Evolutionary conservation across 2,329 filamentous ascomycete genomes (phyloP).

Genomic region (Penicillium palitans): DNA sequence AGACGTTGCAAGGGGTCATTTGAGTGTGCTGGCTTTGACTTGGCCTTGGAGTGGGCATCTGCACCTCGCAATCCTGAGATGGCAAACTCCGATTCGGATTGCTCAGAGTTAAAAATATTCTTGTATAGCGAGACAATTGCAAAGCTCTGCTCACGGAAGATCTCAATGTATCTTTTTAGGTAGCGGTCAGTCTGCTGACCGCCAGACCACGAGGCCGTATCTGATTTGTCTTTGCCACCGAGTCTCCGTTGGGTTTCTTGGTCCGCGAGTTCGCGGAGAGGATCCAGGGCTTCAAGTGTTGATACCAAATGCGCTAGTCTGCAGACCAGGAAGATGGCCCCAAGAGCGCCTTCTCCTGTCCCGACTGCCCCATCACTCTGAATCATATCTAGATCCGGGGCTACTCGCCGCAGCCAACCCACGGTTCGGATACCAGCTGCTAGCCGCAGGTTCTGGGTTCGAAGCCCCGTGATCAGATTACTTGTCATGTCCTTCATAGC

Average conservation of each 20-base stretch:
- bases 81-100: slow-evolving; percentile 36
- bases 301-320: slow-evolving; percentile 75
- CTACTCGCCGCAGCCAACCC: slow-evolving; percentile 83
- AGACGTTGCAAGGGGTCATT: slow-evolving; percentile 51
- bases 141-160: slow-evolving; percentile 97
- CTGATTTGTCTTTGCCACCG: slow-evolving; percentile 28
- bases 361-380: slow-evolving; percentile 30
- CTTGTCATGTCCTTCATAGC: slow-evolving; percentile 87
- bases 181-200: slow-evolving; percentile 94
- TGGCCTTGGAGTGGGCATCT: slow-evolving; percentile 22
- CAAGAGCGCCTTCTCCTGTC: slow-evolving; percentile 67
- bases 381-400: slow-evolving; percentile 69
- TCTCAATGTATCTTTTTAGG: slow-evolving; percentile 92
- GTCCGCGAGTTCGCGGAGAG: slow-evolving; percentile 83
- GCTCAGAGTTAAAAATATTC: slow-evolving; percentile 73
- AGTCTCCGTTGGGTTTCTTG: slow-evolving; percentile 65
- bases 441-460: slow-evolving; percentile 77
- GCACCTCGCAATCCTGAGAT: slow-evolving; percentile 29
- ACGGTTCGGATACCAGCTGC: slow-evolving; percentile 88
- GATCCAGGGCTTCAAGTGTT: slow-evolving; percentile 80
- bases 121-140: slow-evolving; percentile 92
- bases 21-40: slow-evolving; percentile 25
- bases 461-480: slow-evolving; percentile 76
- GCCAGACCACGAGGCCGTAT: slow-evolving; percentile 41
- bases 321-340: slow-evolving; percentile 83